Evolutionary conservation across 192 early-diverging fungal genomes (phyloP), one percentile per base, ranked within the genome.

Genomic region (Cetraspora pellucida): DNA sequence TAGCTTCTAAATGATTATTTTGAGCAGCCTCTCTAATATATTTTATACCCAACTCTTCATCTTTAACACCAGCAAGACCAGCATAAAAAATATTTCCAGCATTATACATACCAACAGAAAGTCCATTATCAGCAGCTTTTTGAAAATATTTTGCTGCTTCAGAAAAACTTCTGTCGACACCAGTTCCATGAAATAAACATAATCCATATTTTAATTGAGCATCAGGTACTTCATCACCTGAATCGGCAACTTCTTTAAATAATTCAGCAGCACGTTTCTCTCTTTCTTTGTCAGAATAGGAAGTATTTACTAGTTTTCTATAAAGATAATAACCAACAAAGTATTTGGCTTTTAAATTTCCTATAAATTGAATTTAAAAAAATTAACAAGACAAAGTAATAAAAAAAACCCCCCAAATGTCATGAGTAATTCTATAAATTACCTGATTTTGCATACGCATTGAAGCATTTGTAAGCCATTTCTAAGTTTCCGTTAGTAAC

Each of bases 51-150:
- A 21, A 17, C 10, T 57, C 19, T 23, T 17, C 17, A 57, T 37
- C 37, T 37, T 37, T 37, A 7, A 3, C 3, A 65, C 16, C 37
- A 65, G 10, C 11, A 44, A 9, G 7, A 44, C 63, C 63, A 10
- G 28, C 43, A 43, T 65, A 65, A 44, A 43, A 65, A n/a, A 43
- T 10, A 65, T 44, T 65, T 65, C 63, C 63, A 65, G 25, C 58
- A 60, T 60, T 60, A 60, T 54, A 54, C 50, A 54, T 54, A n/a
- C 16, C 50, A 54, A 19, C 19, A 19, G 50, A 4, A 54, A 19
- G n/a, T 1, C 63, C 63, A 43, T 43, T 37, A 44, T 44, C 63
- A 65, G 63, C 63, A 45, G 63, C 63, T n/a, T 44, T 65, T 44
- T 43, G 14, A 44, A 65, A 43, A 65, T 65, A 65, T 65, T 65